These are phyloP conservation scores for Trametes hirsuta DNA, from an alignment of 1,284 basidiomycete genomes.

Conservation along the genomic window DNA sequence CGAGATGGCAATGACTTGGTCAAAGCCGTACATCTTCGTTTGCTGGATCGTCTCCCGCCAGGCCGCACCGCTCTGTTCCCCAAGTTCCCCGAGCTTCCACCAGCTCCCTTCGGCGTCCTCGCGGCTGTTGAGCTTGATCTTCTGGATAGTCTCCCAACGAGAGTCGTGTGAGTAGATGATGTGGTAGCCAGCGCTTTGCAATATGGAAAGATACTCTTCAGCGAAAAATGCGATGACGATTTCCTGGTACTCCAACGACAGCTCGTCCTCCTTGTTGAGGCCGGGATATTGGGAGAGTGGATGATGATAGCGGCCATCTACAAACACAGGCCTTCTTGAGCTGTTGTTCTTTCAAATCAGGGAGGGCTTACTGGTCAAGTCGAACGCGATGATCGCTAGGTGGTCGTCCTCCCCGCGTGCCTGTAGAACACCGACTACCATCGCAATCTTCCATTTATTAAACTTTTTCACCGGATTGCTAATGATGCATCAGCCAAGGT, in stretches of 20 bases:
- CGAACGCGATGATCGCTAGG: conserved; percentile 29
- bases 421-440: conserved; percentile 34
- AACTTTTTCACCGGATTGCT: conserved; percentile 20
- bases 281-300: conserved; percentile 30
- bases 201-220: conserved; percentile 33
- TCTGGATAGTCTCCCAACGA: conserved; percentile 22
- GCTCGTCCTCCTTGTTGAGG: conserved; percentile 26
- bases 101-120: conserved; percentile 16
- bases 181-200: conserved; percentile 32
- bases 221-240: conserved; percentile 34
- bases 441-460: conserved; percentile 34
- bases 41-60: conserved; percentile 32
- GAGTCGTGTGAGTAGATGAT: conserved; percentile 32
- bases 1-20: conserved; percentile 37
- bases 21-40: conserved; percentile 34
- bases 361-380: conserved; percentile 30
- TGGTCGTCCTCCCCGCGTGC: conserved; percentile 26
- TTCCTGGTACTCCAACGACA: conserved; percentile 23
- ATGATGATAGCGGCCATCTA: conserved; percentile 34
- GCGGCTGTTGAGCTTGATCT: conserved; percentile 7
- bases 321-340: not conserved
- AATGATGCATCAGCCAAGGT: not conserved
- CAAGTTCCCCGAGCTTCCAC: conserved; percentile 13
- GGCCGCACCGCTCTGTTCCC: conserved; percentile 9
- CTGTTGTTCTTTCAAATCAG: not conserved